Evolutionary conservation across 192 early-diverging fungal genomes (phyloP).

Genomic region (Phycomyces blakesleeanus): DNA sequence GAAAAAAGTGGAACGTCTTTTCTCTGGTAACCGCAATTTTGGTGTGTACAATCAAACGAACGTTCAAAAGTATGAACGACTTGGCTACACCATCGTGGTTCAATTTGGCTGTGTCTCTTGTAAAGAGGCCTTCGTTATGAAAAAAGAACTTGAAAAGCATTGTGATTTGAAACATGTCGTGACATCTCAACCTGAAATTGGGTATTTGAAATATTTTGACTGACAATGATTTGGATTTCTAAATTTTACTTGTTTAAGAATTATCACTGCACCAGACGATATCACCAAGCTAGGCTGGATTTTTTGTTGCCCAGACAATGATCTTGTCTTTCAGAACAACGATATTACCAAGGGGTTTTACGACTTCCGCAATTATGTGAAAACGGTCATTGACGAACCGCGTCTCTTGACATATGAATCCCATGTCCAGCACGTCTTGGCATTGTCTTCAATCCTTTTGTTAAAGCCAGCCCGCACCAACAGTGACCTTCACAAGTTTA

Average conservation of each 20-base stretch:
- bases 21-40: conserved; percentile 7
- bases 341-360: conserved; percentile 16
- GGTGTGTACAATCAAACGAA: conserved; percentile 15
- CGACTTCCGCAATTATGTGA: conserved; percentile 16
- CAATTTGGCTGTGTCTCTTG: conserved; percentile 16
- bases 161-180: conserved; percentile 16
- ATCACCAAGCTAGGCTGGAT: conserved; percentile 18
- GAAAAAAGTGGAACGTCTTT: conserved; percentile 5
- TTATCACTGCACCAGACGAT: conserved; percentile 16
- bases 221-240: conserved; percentile 15
- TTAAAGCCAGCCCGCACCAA: conserved; percentile 14
- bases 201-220: conserved; percentile 14
- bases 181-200: conserved; percentile 20
- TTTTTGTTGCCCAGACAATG: conserved; percentile 16
- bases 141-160: conserved; percentile 16
- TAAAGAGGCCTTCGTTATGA: conserved; percentile 10
- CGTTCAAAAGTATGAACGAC: conserved; percentile 16
- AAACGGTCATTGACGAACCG: conserved; percentile 17
- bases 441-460: conserved; percentile 16
- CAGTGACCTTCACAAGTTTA: conserved; percentile 18
- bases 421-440: conserved; percentile 20
- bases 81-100: conserved; percentile 15
- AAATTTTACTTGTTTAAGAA: conserved; percentile 14
- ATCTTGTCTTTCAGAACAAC: conserved; percentile 18
- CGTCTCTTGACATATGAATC: conserved; percentile 18